A percentile compares a stretch with the other conserved stretches of the same genome.
These are phyloP conservation scores for Sporothrix euskadiensis DNA, from an alignment of 2,329 filamentous ascomycete genomes.

Conservation along the genomic window DNA sequence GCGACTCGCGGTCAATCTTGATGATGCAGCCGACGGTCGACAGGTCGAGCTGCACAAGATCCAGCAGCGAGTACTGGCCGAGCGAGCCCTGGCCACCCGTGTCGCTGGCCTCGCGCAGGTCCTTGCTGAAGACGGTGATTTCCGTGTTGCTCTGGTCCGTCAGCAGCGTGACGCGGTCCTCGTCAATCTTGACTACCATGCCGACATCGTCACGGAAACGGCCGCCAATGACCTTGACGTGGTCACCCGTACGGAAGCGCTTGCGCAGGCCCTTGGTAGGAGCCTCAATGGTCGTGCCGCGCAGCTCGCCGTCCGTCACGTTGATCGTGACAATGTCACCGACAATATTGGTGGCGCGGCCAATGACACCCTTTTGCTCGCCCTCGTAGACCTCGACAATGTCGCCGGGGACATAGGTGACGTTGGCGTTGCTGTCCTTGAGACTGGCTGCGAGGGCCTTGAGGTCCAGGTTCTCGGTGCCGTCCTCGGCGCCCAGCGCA, in stretches of 20 bases:
- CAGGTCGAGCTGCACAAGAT: constrained; percentile 90
- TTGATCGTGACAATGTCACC: constrained; percentile 89
- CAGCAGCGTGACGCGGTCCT: constrained; percentile 88
- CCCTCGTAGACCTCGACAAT: constrained; percentile 96
- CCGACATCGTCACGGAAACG: constrained; percentile 93
- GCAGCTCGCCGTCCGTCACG: constrained; percentile 79
- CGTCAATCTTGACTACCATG: constrained; percentile 91
- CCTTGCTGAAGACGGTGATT: constrained; percentile 97
- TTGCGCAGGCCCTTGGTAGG: constrained; percentile 91
- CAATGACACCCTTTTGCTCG: constrained; percentile 88
- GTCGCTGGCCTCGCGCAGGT: constrained; percentile 89
- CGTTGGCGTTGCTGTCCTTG: constrained; percentile 77
- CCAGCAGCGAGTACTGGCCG: constrained; percentile 89
- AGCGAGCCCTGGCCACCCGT: constrained; percentile 80
- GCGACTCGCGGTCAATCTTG: constrained; percentile 90
- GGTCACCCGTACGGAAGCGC: constrained; percentile 88
- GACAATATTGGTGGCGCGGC: constrained; percentile 80
- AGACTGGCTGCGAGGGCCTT: constrained; percentile 86
- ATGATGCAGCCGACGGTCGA: constrained; percentile 91
- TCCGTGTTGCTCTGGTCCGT: constrained; percentile 92
- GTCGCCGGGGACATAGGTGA: constrained; percentile 88
- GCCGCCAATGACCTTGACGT: constrained; percentile 97
- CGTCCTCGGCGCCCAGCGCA: constrained; percentile 82
- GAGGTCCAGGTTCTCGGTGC: constrained; percentile 89
- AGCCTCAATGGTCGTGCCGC: constrained; percentile 84